phyloP scores from a whole-genome alignment of 148 eudicot genomes.

The Rhododendron kiyosumense region DNA sequence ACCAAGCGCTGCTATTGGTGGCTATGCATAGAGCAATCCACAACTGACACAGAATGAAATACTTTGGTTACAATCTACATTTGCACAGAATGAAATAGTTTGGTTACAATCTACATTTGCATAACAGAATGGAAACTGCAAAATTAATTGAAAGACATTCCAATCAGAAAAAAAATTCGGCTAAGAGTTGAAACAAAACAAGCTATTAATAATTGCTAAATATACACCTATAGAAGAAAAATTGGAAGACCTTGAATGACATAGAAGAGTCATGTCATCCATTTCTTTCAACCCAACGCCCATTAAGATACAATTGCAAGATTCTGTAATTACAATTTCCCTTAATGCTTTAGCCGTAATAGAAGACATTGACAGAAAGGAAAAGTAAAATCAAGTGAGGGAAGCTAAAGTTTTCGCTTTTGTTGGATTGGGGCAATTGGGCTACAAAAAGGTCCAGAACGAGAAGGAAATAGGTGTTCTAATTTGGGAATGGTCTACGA shows the following conservation, averaged over 20 bases:
- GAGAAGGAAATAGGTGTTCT: background rate
- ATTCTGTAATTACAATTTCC: background rate
- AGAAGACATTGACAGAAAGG: background rate
- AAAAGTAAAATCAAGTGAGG: background rate
- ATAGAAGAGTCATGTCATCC: background rate
- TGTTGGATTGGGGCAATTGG: background rate
- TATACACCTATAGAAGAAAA: background rate
- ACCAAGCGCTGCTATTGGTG: conserved; percentile 67
- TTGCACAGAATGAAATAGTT: background rate
- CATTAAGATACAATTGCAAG: background rate
- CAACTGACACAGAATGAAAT: conserved; percentile 37
- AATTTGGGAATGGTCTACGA: background rate
- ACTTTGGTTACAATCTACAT: background rate
- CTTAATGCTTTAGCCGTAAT: background rate
- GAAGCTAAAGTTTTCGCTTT: background rate
- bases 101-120: background rate
- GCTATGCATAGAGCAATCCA: conserved; percentile 67
- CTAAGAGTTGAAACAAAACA: background rate
- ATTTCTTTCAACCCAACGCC: background rate
- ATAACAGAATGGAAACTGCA: background rate
- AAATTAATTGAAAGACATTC: background rate
- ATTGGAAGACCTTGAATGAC: background rate
- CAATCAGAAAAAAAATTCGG: background rate
- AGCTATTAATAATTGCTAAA: background rate
- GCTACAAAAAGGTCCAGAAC: background rate